Evolutionary conservation across 768 basidiomycete genomes (phyloP), one percentile per base, ranked within the genome.

Genomic region (Amanita pallidorosea): DNA sequence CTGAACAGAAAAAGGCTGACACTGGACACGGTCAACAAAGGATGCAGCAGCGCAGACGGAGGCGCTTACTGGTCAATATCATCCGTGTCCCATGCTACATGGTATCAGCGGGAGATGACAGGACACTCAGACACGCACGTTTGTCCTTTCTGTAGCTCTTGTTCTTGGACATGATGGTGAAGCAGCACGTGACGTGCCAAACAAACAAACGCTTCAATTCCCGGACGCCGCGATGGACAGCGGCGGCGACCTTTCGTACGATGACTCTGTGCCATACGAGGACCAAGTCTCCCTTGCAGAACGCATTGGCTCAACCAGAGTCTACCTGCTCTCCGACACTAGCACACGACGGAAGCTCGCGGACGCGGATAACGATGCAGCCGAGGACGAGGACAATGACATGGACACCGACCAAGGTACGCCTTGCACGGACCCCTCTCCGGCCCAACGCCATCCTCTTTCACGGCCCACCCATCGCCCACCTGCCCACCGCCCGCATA

Each of bases 71-170:
- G 94, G 75, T 97, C 89, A 67, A 97, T 92, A 59, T 96, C 95
- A 65, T 97, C 94, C 40, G 94, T 97, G 63, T 98, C 95, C 95
- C 95, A 98, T 61, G 94, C 95, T 97, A 57, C 50, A 57, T 47
- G 60, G 47, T 29, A 51, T 42, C 29, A 45, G 55, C 63, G 45
- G 53, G 34, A 55, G 47, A 22, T 29, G 2, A 50, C 57, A 35
- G 61, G 53, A 13, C 49, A 23, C 3, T 9, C 17, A 3, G 43
- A 49, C 11, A 58, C 90, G 62, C 61, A 95, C 94, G 94, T 69
- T 98, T 98, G 7, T 96, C 93, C 63, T 96, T 96, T 55, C 93
- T 76, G 64, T 90, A 85, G 41, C 79, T 72, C 70, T 91, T 93
- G 70, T 92, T 93, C 67, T 94, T 92, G 43, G 58, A 51, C 50